Base-by-base conservation (phyloP, 179 eudicot genomes). In the Dionaea muscipula region DNA sequence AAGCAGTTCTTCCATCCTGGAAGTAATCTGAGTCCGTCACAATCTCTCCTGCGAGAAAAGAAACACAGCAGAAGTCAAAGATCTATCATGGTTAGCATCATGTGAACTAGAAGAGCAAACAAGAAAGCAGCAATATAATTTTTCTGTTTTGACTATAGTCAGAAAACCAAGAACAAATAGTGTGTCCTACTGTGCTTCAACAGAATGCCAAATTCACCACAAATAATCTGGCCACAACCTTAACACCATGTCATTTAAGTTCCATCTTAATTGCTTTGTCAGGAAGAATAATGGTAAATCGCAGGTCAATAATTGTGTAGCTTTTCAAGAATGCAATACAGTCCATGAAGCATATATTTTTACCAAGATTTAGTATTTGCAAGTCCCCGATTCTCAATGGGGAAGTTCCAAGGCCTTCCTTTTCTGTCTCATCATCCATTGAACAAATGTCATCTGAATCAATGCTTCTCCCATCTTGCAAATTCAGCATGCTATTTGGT, bases 401-500 rank as follows among this genome's bases (percentile, higher is more conserved):
- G 55, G 59, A 71, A 57, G 63, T 61, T 53, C 33, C 63, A 31
- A 60, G 58, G 25, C 66, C 63, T 15, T 61, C 72, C 53, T 66
- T 70, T 28, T 51, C 23, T 53, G 48, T 51, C 57, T 56, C 79
- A 33, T 70, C 69, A 64, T 59, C 72, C 51, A 53, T 67, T 52
- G 55, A 11, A 45, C 67, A 74, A 60, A 67, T 80, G 56, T 72
- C 75, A 37, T 59, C 74, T 2, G 61, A 72, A 57, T 71, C 76
- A 68, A 60, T 52, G 73, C 49, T 47, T 17, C 54, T 63, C 48
- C 74, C 81, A 62, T 72, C 80, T 66, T 71, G 91, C 80, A 82
- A 46, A 68, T 57, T 73, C 62, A 77, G 53, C 98, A 91, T 91
- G 64, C 77, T 61, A 56, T 79, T 67, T 28, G 98, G 94, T 66